Conservation (phyloP, 208 protist species). For the Leishmania lainsoni region DNA sequence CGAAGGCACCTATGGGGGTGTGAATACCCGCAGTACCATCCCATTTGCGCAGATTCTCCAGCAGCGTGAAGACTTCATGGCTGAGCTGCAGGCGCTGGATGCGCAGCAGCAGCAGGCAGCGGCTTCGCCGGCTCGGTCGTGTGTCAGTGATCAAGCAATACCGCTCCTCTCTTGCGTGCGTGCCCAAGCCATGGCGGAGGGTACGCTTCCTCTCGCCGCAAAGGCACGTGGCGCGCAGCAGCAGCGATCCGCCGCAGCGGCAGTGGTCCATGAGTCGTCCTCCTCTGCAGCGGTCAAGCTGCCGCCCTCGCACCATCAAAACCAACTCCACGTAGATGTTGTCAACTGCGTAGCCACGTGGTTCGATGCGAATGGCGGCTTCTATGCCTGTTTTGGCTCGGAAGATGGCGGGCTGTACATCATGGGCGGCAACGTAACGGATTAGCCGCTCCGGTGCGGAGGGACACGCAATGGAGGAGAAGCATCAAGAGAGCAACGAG, state of each 20-base stretch:
- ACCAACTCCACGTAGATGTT: constrained; percentile 53
- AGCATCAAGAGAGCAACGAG: background rate
- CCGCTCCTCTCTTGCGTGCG: constrained; percentile 15
- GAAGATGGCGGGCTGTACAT: constrained; percentile 60
- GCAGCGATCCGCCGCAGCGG: background rate
- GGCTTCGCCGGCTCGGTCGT: background rate
- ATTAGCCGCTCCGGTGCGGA: background rate
- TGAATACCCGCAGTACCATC: background rate
- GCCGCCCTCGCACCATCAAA: constrained; percentile 29
- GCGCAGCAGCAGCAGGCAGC: background rate
- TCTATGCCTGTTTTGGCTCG: constrained; percentile 53
- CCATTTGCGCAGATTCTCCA: constrained; percentile 33
- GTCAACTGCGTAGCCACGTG: constrained; percentile 71
- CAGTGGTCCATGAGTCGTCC: background rate
- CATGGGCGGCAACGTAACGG: constrained; percentile 31
- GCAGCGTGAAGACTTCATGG: constrained; percentile 28
- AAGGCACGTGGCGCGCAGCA: constrained; percentile 18
- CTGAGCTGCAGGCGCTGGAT: constrained; percentile 24
- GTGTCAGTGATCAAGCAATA: background rate
- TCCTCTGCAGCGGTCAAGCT: constrained; percentile 3
- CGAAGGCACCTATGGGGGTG: background rate
- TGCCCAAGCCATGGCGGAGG: constrained; percentile 22
- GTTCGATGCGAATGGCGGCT: constrained; percentile 43
- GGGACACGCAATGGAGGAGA: too few species aligned
- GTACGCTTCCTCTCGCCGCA: constrained; percentile 9